phyloP scores from a whole-genome alignment of 1,284 basidiomycete species.

The Malassezia obtusa region DNA sequence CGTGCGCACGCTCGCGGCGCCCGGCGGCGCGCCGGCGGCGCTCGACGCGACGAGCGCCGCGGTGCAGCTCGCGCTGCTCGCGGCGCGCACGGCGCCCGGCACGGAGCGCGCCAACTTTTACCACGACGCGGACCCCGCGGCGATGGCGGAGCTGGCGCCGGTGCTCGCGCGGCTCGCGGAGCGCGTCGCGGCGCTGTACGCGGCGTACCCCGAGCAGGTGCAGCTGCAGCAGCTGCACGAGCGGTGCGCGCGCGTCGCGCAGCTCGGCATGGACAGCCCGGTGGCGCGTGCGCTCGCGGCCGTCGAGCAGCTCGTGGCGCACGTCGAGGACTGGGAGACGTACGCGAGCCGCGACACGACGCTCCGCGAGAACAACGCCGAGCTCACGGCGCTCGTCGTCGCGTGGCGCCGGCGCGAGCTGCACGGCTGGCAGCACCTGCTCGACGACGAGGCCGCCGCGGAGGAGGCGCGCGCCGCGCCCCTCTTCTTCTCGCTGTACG shows the following conservation, averaged over 20 bases:
- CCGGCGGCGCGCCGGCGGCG: not conserved
- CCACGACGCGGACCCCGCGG: conserved; percentile 26
- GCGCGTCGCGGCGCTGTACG: conserved; percentile 53
- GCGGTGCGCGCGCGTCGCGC: conserved; percentile 64
- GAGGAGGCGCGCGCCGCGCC: conserved; percentile 54
- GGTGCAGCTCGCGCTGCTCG: conserved; percentile 23
- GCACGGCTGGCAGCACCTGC: conserved; percentile 70
- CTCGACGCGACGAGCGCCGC: conserved; percentile 29
- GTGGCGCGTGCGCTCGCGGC: conserved; percentile 74
- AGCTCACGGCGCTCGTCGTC: conserved; percentile 66
- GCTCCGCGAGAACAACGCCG: conserved; percentile 61
- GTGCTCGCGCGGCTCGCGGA: conserved; percentile 26
- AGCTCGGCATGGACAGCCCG: conserved; percentile 61
- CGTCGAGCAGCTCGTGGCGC: conserved; percentile 73
- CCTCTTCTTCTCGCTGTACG: conserved; percentile 90
- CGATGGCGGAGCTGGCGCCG: conserved; percentile 24
- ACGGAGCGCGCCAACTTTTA: conserved; percentile 36
- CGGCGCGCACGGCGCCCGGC: not conserved
- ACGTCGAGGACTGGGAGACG: conserved; percentile 93
- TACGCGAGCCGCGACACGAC: conserved; percentile 81
- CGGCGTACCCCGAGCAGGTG: conserved; percentile 95
- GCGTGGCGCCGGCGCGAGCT: conserved; percentile 85
- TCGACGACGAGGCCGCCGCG: conserved; percentile 52
- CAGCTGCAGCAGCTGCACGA: conserved; percentile 74
- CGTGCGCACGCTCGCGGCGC: not conserved